Evolutionary conservation across 176 grass and related monocot genomes (phyloP), one percentile per base, ranked within the genome.

Genomic region (Hsuehochloa calcarea): DNA sequence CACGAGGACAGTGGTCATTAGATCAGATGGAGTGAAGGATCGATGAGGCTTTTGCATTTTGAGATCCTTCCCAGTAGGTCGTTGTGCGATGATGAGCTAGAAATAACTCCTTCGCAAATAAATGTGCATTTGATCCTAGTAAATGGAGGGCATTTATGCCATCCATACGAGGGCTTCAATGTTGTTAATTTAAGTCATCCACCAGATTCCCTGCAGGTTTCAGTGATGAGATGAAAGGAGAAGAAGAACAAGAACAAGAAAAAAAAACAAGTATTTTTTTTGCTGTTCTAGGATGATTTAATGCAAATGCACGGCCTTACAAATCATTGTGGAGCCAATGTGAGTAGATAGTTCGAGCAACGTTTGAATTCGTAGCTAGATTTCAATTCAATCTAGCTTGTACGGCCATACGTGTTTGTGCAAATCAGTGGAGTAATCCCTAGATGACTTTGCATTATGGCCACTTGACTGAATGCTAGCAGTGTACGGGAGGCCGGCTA

Each of bases 121-220:
- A 90, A 87, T 86, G 88, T 86, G 83, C 83, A 86, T 78, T 90
- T 86, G 65, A 86, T 86, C 78, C 65, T 60, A 86, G 78, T 82
- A 77, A 86, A 86, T 82, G 83, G 71, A 71, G 56, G 9, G 84
- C 84, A 86, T 90, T 90, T 79, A 90, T 58, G 77, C 51, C 82
- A 41, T 66, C 67, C 68, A 79, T 79, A 79, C 27, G 43, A 43
- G 65, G 23, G 78, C 78, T 86, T 82, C 75, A 89, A 75, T 85
- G 83, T 82, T 50, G 80, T 56, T 77, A 81, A 86, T 82, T 88
- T 56, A 82, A 86, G 88, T 9, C 82, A 22, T 80, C 69, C 69
- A 75, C 68, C 88, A 78, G 84, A 90, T 82, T 81, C 65, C 84
- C 84, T 83, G 72, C 49, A 68, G 70, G 70, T 77, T 82, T 82